These are phyloP conservation scores for Tephrocybe sp. DNA, from an alignment of 768 basidiomycete genomes.

Conservation along the genomic window DNA sequence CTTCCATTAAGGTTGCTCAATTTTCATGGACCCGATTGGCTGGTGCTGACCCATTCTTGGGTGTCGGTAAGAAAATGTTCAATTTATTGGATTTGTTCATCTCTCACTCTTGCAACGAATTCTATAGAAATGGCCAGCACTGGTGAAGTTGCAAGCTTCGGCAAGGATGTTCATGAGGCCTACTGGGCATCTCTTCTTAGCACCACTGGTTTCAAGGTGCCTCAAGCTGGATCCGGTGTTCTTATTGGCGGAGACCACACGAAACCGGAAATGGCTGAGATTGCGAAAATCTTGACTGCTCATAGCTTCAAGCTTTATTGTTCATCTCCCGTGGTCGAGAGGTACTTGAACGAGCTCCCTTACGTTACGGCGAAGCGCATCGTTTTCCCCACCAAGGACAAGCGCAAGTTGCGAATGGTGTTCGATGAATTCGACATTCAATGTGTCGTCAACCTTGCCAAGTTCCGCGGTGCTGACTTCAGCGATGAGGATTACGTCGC, in stretches of 20 bases:
- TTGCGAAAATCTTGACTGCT: slow-evolving; percentile 77
- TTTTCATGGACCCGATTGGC: slow-evolving; percentile 97
- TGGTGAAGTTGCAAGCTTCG: slow-evolving; percentile 96
- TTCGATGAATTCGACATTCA: slow-evolving; percentile 95
- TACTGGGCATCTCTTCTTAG: slow-evolving; percentile 95
- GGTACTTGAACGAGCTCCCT: slow-evolving; percentile 73
- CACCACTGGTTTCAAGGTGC: slow-evolving; percentile 94
- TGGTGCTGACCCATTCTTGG: slow-evolving; percentile 96
- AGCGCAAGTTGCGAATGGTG: slow-evolving; percentile 90
- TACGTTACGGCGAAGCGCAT: slow-evolving; percentile 85
- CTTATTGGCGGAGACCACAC: slow-evolving; percentile 89
- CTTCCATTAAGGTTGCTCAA: slow-evolving; percentile 95
- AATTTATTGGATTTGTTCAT: slow-evolving; percentile 1
- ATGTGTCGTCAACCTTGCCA: slow-evolving; percentile 90
- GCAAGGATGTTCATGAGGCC: slow-evolving; percentile 90
- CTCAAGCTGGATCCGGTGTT: slow-evolving; percentile 79
- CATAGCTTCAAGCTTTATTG: slow-evolving; percentile 97
- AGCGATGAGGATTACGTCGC: slow-evolving; percentile 97
- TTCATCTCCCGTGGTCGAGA: slow-evolving; percentile 75
- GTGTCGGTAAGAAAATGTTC: slow-evolving; percentile 66
- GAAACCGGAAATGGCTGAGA: slow-evolving; percentile 81
- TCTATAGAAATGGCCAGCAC: slow-evolving; percentile 93
- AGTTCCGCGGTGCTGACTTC: slow-evolving; percentile 68
- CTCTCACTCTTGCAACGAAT: not conserved
- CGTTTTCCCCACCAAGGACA: slow-evolving; percentile 95